Conservation (phyloP, 2,329 filamentous ascomycete species). For the Colletotrichum sp. region DNA sequence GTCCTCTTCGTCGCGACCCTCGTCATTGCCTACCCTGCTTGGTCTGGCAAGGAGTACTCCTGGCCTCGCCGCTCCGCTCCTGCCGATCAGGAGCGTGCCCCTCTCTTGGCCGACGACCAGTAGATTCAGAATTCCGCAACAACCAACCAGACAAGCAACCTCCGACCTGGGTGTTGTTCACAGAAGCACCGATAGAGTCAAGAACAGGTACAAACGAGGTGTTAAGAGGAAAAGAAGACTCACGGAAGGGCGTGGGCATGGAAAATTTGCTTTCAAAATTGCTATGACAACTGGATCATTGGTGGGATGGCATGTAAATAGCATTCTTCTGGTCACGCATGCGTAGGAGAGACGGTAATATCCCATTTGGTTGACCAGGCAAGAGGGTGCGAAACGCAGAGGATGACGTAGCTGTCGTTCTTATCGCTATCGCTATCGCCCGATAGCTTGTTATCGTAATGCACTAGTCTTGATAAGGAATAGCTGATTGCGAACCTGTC, state of each 20-base stretch:
- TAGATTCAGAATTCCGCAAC: neutral
- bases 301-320: slow-evolving; percentile 4
- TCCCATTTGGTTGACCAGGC: neutral
- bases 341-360: neutral
- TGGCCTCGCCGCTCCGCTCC: slow-evolving; percentile 48
- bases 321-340: neutral
- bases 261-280: neutral
- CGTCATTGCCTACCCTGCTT: slow-evolving; percentile 66
- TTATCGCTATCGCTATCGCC: slow-evolving; percentile 17
- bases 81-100: slow-evolving; percentile 63
- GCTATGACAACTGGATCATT: neutral
- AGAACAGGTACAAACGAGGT: neutral
- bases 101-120: slow-evolving; percentile 58
- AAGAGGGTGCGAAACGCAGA: neutral
- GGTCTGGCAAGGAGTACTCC: slow-evolving; percentile 61
- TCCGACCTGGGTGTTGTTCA: neutral
- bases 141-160: neutral
- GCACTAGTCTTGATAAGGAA: neutral
- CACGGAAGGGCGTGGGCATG: neutral
- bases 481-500: neutral
- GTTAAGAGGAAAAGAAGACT: neutral
- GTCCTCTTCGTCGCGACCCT: slow-evolving; percentile 74
- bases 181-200: neutral
- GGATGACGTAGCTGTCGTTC: slow-evolving; percentile 6
- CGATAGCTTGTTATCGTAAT: neutral